These are phyloP conservation scores for Ceratocystis smalleyi DNA, from an alignment of 2,329 filamentous ascomycete genomes.

Conservation along the genomic window DNA sequence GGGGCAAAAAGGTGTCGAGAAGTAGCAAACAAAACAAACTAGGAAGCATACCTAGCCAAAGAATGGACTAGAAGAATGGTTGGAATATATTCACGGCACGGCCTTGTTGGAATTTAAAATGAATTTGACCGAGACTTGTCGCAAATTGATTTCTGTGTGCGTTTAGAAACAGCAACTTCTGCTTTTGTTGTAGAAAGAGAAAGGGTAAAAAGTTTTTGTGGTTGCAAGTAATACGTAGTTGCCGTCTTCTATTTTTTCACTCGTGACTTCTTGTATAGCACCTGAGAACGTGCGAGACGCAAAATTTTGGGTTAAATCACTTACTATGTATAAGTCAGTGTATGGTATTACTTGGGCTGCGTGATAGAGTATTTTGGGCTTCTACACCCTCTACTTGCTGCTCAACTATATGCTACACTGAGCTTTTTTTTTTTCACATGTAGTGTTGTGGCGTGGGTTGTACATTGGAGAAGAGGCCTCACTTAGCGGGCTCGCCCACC, in stretches of 20 bases:
- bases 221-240: not conserved
- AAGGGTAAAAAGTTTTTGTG: not conserved
- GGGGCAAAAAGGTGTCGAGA: constrained; percentile 5
- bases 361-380: too few species aligned
- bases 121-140: not conserved
- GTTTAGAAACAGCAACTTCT: not conserved
- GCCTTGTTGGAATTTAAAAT: not conserved
- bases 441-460: not conserved
- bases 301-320: not conserved
- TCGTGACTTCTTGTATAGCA: not conserved
- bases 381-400: too few species aligned
- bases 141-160: not conserved
- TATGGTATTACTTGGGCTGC: not conserved
- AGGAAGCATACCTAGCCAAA: constrained; percentile 1
- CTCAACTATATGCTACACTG: not conserved
- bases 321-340: too few species aligned
- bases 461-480: not conserved
- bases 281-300: not conserved
- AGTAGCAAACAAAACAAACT: constrained; percentile 3
- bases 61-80: constrained; percentile 10
- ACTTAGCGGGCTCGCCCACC: not conserved
- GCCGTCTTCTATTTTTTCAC: not conserved
- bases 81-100: not conserved
- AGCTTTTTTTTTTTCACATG: too few species aligned
- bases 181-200: not conserved